Evolutionary conservation across 257 asterid genomes (phyloP).

Genomic region (Solanum paucissectum): DNA sequence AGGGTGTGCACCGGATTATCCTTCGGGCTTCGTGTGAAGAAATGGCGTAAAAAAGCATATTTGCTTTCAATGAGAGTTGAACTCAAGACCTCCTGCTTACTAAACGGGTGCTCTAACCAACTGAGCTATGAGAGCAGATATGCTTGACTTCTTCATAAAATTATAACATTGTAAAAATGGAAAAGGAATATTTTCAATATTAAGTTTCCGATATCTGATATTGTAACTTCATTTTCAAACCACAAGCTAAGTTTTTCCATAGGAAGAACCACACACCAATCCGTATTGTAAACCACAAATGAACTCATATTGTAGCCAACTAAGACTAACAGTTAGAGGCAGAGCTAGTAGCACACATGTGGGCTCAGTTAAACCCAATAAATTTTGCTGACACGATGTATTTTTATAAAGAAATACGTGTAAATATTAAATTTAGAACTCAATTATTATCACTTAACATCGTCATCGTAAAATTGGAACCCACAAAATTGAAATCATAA

Average conservation of each 20-base stretch:
- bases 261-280: neutral
- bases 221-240: too few relatives aligned
- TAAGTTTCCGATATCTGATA: neutral
- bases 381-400: neutral
- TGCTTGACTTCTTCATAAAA: neutral
- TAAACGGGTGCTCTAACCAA: conserved; percentile 43
- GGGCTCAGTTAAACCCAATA: too few relatives aligned
- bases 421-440: too few relatives aligned
- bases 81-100: conserved; percentile 39
- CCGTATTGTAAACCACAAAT: neutral
- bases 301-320: neutral
- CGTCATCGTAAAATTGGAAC: too few relatives aligned
- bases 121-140: conserved; percentile 22
- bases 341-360: neutral
- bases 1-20: too few relatives aligned
- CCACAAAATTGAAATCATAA: too few relatives aligned
- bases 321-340: neutral
- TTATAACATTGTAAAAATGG: fast-evolving
- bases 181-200: too few relatives aligned
- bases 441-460: neutral
- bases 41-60: too few relatives aligned
- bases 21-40: too few relatives aligned
- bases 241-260: neutral
- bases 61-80: conserved; percentile 28
- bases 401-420: too few relatives aligned